A percentile compares a stretch with the other conserved stretches of the same genome.
These are phyloP conservation scores for Hericium alpestre DNA, from an alignment of 768 basidiomycete genomes.

Conservation along the genomic window DNA sequence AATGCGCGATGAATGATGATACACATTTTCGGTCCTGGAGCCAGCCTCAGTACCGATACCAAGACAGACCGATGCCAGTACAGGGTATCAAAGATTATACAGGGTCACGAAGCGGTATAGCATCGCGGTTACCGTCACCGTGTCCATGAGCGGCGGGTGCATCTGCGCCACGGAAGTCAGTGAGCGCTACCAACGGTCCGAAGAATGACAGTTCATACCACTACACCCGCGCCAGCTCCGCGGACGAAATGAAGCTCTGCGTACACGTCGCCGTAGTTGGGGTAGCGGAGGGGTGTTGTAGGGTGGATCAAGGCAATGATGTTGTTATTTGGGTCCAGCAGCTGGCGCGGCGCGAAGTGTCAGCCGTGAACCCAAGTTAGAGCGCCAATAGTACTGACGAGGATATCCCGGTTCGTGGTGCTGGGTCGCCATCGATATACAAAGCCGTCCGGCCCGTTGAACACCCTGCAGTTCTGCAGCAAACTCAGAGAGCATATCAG, in stretches of 20 bases:
- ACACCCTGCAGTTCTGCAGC: conserved; percentile 35
- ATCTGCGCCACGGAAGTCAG: conserved; percentile 34
- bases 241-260: conserved; percentile 80
- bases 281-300: conserved; percentile 68
- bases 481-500: conserved; percentile 5
- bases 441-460: conserved; percentile 76
- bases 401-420: conserved; percentile 37
- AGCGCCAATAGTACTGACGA: conserved; percentile 24
- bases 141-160: conserved; percentile 87
- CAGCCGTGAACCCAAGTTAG: not conserved
- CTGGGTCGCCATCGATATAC: conserved; percentile 76
- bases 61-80: conserved; percentile 3
- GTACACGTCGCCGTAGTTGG: conserved; percentile 72
- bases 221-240: conserved; percentile 68
- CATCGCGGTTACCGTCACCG: conserved; percentile 77
- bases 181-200: conserved; percentile 8
- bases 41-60: conserved; percentile 11
- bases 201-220: conserved; percentile 36
- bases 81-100: conserved; percentile 26
- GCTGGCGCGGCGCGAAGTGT: conserved; percentile 27
- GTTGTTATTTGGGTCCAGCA: conserved; percentile 59
- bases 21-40: conserved; percentile 7
- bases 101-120: conserved; percentile 67
- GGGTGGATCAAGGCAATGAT: conserved; percentile 76
- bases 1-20: conserved; percentile 4